These are phyloP conservation scores for Podospora bellae-mahoneyi DNA, from an alignment of 495 filamentous ascomycete genomes.

Conservation along the genomic window DNA sequence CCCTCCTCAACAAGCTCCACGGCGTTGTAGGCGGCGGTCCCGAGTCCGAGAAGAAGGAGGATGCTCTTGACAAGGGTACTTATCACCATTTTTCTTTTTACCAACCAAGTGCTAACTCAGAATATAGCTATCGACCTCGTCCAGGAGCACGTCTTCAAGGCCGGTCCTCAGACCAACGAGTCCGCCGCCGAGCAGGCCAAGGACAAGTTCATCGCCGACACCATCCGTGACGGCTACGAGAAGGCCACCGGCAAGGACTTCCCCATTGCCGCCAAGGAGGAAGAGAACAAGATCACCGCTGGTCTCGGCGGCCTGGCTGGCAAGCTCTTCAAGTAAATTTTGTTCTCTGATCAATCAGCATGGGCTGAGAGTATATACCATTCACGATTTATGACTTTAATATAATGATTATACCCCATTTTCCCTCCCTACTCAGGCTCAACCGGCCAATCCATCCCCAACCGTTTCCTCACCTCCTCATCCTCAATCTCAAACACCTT, in stretches of 20 bases:
- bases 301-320: constrained; percentile 2
- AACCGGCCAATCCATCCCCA: constrained; percentile 8
- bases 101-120: neutral
- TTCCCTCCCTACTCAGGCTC: neutral
- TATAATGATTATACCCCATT: neutral
- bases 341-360: neutral
- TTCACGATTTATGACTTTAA: constrained; percentile 3
- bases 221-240: constrained; percentile 63
- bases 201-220: constrained; percentile 63
- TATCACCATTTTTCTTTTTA: neutral
- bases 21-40: constrained; percentile 59
- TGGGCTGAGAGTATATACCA: neutral
- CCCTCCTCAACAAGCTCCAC: constrained; percentile 58
- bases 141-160: constrained; percentile 63
- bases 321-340: constrained; percentile 11
- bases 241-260: constrained; percentile 57
- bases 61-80: constrained; percentile 61
- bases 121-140: constrained; percentile 60
- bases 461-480: neutral
- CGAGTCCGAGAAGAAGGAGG: constrained; percentile 68
- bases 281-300: constrained; percentile 22
- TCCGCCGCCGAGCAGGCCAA: constrained; percentile 69
- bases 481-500: constrained; percentile 39
- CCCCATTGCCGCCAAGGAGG: constrained; percentile 53
- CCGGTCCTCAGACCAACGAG: constrained; percentile 66